phyloP scores from a whole-genome alignment of 2,329 filamentous ascomycete species.

The Pseudocercospora macadamiae region DNA sequence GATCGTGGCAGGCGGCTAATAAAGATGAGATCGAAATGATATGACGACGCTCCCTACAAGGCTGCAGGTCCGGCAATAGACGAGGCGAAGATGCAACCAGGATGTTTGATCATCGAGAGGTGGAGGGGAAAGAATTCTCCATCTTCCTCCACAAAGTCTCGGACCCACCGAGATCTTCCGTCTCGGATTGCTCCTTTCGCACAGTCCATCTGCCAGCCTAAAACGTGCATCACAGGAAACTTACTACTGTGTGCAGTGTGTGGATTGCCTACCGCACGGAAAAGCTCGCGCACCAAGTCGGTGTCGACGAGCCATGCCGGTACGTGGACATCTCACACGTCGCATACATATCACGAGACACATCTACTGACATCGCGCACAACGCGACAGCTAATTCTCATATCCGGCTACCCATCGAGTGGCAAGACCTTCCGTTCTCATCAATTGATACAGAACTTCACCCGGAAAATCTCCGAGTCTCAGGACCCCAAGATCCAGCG shows the following conservation, averaged over 20 bases:
- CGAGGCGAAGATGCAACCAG: background rate
- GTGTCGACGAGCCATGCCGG: conserved; percentile 14
- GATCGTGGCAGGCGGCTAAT: too few relatives aligned
- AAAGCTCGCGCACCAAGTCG: background rate
- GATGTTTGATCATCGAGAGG: background rate
- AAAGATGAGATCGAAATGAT: background rate
- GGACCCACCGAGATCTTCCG: background rate
- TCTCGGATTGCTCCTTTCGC: background rate
- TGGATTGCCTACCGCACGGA: conserved; percentile 2
- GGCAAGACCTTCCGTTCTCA: conserved; percentile 64
- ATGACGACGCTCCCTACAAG: background rate
- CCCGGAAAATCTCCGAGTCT: conserved; percentile 56
- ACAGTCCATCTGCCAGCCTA: background rate
- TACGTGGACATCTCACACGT: conserved; percentile 3
- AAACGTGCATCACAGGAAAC: background rate
- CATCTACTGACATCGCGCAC: background rate
- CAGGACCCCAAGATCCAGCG: conserved; percentile 50
- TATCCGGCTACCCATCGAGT: conserved; percentile 55
- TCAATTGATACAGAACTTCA: conserved; percentile 68
- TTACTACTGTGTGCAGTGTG: too few relatives aligned
- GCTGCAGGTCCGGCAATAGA: background rate
- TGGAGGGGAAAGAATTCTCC: background rate
- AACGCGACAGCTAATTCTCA: conserved; percentile 32
- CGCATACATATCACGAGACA: background rate
- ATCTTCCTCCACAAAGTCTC: background rate